Base-by-base conservation (phyloP, 1,284 basidiomycete genomes). In the Ganoderma meredithae region DNA sequence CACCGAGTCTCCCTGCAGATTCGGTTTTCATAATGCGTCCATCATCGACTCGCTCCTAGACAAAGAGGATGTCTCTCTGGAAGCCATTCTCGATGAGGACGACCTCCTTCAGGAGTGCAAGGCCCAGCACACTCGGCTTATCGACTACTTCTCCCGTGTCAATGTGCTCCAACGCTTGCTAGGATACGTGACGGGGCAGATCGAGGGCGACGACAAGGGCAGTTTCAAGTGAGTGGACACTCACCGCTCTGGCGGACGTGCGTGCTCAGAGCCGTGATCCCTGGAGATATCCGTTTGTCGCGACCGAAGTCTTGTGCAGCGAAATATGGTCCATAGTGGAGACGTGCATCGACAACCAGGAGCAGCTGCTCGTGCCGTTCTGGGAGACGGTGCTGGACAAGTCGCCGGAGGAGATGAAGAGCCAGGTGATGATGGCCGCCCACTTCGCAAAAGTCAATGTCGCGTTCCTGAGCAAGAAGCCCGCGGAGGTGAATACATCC, bases 51-150 rank as follows among this genome's bases (percentile, higher is more conserved):
- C 86, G 77, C 86, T 95, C 71, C 87, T 95, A 73, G 92, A 94
- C 85, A 92, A 92, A 83, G 92, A 93, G 73, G 92, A 94, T 75
- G 90, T 94, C 71, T 86, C 89, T 49, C 85, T 98, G 61, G 96
- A 98, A 81, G 92, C 95, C 62, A 90, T 99, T 67, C 85, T 99
- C 67, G 96, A 98, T 82, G 95, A 98, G 82, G 94, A 95, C 78
- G 96, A 98, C 79, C 85, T 98, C 65, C 83, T 99, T 63, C 94
- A 95, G 80, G 97, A 99, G 80, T 96, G 95, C 87, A 99, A 99
- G 81, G 87, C 94, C 4, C 95, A 97, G 80, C 98, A 98, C 79
- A 92, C 92, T 44, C 86, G 95, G 73, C 88, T 96, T 60, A 91
- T 95, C 73, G 91, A 94, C 78, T 96, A 95, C 79, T 93, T 96